phyloP scores from a whole-genome alignment of 257 asterid genomes.

The Striga asiatica region DNA sequence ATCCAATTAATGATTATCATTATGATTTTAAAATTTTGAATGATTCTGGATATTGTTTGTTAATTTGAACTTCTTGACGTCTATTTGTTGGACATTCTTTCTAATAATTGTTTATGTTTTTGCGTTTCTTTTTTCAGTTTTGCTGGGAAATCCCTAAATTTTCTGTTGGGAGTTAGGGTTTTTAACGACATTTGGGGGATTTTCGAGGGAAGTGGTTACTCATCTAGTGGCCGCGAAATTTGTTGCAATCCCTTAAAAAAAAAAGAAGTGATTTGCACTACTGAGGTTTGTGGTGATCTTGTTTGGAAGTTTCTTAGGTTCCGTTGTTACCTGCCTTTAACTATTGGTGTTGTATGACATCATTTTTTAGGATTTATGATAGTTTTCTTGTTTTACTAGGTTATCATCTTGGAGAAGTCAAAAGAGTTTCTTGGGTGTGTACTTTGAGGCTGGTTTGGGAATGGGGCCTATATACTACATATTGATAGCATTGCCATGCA shows the following conservation, averaged over 20 bases:
- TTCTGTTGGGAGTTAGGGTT: constrained; percentile 22
- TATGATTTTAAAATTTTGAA: background rate
- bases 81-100: constrained; percentile 13
- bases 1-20: no score
- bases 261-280: constrained; percentile 4
- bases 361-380: background rate
- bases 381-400: constrained; percentile 11
- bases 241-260: constrained; percentile 9
- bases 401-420: constrained; percentile 13
- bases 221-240: background rate
- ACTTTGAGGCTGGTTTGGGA: constrained; percentile 14
- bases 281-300: constrained; percentile 23
- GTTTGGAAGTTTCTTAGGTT: background rate
- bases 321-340: background rate
- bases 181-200: constrained; percentile 2
- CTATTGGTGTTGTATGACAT: background rate
- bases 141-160: constrained; percentile 12
- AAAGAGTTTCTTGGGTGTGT: constrained; percentile 2
- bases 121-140: background rate
- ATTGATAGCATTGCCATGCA: constrained; percentile 83
- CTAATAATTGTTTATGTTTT: background rate
- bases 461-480: constrained; percentile 84
- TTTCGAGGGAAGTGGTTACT: constrained; percentile 6
- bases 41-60: background rate
- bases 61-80: background rate